Percentiles rank a stretch among this genome's conserved stretches.
Conservation (phyloP, 768 basidiomycete species). For the Lentinula raphanica region DNA sequence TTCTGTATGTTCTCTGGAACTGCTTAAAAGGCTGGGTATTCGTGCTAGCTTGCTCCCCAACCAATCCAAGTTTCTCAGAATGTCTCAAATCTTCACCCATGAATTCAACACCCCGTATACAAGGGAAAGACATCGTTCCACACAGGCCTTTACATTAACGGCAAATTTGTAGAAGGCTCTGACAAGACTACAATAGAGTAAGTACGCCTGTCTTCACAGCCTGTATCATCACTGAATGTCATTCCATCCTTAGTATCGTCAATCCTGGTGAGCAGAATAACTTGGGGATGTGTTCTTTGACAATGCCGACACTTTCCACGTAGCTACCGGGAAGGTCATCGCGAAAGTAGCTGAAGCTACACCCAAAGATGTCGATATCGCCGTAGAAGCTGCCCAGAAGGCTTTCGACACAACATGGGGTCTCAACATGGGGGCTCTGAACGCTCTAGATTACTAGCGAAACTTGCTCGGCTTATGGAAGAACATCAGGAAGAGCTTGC, state of each 20-base stretch:
- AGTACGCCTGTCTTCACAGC: conserved; percentile 20
- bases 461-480: conserved; percentile 46
- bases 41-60: not conserved
- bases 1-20: not conserved
- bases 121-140: conserved; percentile 54
- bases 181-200: conserved; percentile 58
- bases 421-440: conserved; percentile 28
- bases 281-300: not conserved
- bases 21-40: not conserved
- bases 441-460: conserved; percentile 32
- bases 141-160: conserved; percentile 73
- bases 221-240: no score
- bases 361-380: conserved; percentile 56
- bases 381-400: conserved; percentile 53
- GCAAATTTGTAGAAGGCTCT: conserved; percentile 56
- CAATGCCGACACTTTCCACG: conserved; percentile 12
- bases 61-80: not conserved
- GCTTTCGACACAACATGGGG: conserved; percentile 35
- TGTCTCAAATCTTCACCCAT: conserved; percentile 31
- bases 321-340: conserved; percentile 54
- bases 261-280: conserved; percentile 39
- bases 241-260: no score
- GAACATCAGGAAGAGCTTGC: conserved; percentile 36
- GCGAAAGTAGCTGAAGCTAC: conserved; percentile 47
- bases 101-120: conserved; percentile 49